Conservation (phyloP, 2,329 filamentous ascomycete species). For the Diaporthe ilicicola region DNA sequence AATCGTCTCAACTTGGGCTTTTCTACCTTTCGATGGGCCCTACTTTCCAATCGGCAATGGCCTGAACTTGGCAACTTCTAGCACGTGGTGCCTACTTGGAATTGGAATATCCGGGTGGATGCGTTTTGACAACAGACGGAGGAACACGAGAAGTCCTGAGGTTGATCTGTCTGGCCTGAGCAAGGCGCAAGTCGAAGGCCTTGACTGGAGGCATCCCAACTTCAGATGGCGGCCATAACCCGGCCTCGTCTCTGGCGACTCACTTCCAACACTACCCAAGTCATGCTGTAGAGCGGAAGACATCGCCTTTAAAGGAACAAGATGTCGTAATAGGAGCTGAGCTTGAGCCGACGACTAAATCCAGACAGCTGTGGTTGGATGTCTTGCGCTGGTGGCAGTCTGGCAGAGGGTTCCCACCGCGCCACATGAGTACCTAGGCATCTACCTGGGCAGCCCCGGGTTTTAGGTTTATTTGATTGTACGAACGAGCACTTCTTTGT, state of each 20-base stretch:
- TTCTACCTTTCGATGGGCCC: slow-evolving; percentile 68
- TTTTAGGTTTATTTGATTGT: too few relatives aligned
- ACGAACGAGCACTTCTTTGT: not conserved
- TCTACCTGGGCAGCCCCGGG: too few relatives aligned
- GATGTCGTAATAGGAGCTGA: too few relatives aligned
- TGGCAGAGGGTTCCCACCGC: too few relatives aligned
- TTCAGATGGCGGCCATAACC: slow-evolving; percentile 66
- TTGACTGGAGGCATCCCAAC: slow-evolving; percentile 74
- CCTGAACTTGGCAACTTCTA: slow-evolving; percentile 70
- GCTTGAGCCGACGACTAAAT: too few relatives aligned
- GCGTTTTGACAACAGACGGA: slow-evolving; percentile 65
- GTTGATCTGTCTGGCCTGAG: slow-evolving; percentile 63
- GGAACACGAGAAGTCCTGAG: slow-evolving; percentile 64
- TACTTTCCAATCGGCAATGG: slow-evolving; percentile 76
- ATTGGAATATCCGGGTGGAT: slow-evolving; percentile 67
- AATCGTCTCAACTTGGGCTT: slow-evolving; percentile 68
- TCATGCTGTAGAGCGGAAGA: too few relatives aligned
- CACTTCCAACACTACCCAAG: not conserved
- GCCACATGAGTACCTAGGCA: too few relatives aligned
- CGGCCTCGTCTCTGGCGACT: not conserved
- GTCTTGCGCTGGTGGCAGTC: too few relatives aligned
- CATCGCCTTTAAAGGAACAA: too few relatives aligned
- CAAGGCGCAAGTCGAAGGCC: slow-evolving; percentile 62
- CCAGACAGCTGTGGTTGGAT: too few relatives aligned
- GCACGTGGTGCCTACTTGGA: slow-evolving; percentile 61